These are phyloP conservation scores for Pseudoscleropodium purum DNA, from an alignment of 225 moss, liverwort and hornwort species.

Conservation along the genomic window DNA sequence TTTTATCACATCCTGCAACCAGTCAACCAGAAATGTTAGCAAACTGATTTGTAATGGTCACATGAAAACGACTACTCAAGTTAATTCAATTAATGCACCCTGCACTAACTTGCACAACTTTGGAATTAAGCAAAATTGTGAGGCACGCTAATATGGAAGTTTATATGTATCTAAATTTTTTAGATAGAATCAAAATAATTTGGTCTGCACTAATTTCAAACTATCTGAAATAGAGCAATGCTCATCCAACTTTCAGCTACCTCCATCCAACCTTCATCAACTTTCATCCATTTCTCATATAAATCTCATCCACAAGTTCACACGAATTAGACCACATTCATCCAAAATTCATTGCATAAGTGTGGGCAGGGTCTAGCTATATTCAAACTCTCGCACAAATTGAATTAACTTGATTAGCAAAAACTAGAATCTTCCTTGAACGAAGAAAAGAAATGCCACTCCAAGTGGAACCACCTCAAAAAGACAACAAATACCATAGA, in stretches of 20 bases:
- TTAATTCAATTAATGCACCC: background rate
- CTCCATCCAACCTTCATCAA: background rate
- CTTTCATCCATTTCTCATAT: background rate
- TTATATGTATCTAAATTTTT: no score
- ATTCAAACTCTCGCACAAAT: background rate
- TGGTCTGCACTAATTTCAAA: background rate
- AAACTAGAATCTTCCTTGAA: background rate
- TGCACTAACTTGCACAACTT: background rate
- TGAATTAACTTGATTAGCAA: background rate
- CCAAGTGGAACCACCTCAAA: background rate
- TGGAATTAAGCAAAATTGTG: background rate
- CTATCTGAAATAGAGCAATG: background rate
- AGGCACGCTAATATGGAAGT: background rate
- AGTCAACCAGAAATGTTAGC: background rate
- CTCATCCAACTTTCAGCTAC: background rate
- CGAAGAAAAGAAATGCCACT: background rate
- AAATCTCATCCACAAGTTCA: background rate
- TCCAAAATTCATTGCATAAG: background rate
- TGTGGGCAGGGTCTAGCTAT: background rate
- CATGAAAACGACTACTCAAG: background rate
- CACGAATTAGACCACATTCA: background rate
- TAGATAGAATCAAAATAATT: background rate
- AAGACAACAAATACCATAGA: background rate
- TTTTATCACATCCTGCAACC: constrained; percentile 33
- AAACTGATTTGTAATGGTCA: background rate